Conservation (phyloP, 257 asterid genomes). For the Nicotiana tomentosiformis region DNA sequence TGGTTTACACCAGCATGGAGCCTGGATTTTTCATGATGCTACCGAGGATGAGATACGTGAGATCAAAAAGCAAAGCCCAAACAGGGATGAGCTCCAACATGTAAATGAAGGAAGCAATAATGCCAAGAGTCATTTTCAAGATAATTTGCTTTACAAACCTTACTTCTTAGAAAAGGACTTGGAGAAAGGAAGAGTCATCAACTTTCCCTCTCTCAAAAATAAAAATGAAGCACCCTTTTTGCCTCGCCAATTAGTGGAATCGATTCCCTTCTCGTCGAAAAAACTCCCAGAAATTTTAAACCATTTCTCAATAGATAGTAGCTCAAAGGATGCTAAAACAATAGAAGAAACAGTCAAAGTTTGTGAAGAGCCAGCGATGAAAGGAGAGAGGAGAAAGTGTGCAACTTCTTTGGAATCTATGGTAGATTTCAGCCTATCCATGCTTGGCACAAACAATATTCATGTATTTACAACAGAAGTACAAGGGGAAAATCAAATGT, state of each 20-base stretch:
- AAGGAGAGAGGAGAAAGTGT: constrained; percentile 8
- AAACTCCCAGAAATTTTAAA: constrained; percentile 13
- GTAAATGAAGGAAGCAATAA: neutral
- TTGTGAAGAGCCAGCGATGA: constrained; percentile 13
- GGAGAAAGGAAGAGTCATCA: constrained; percentile 8
- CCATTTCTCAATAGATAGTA: constrained; percentile 8
- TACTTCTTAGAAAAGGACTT: constrained; percentile 14
- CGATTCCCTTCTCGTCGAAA: constrained; percentile 17
- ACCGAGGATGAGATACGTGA: neutral
- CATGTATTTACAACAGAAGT: constrained; percentile 10
- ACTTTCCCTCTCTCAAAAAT: constrained; percentile 1
- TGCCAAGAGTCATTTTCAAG: neutral
- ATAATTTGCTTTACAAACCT: neutral
- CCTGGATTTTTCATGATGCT: constrained; percentile 4
- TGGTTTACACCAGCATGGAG: constrained; percentile 8
- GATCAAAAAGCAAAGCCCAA: neutral
- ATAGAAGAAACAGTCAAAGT: constrained; percentile 8
- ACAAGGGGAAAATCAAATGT: neutral
- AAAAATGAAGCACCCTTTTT: neutral
- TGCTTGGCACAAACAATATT: constrained; percentile 9
- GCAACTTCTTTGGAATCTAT: constrained; percentile 16
- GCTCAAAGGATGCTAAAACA: constrained; percentile 7
- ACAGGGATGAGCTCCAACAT: neutral
- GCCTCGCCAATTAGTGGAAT: constrained; percentile 21
- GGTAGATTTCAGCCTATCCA: constrained; percentile 12